Conservation (phyloP, 139 green algal species). For the Chloropicon primus region DNA sequence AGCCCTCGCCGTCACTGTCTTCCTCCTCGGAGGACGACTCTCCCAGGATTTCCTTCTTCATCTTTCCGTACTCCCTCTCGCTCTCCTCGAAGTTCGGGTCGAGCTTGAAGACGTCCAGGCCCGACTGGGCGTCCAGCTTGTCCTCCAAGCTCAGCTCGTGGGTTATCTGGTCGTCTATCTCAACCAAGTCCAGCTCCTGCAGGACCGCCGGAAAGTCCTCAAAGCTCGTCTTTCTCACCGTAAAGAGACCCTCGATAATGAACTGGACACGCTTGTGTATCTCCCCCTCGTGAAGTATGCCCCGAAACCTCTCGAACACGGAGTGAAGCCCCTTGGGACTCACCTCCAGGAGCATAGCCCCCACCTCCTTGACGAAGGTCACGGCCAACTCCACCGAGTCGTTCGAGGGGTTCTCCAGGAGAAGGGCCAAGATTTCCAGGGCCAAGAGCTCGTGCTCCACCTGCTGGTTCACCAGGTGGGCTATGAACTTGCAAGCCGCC, state of each 20-base stretch:
- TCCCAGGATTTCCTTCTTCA: conserved; percentile 75
- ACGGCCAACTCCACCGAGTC: conserved; percentile 83
- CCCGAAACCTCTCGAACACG: conserved; percentile 81
- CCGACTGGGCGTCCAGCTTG: conserved; percentile 42
- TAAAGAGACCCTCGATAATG: conserved; percentile 89
- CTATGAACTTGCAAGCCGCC: conserved; percentile 73
- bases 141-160: conserved; percentile 77
- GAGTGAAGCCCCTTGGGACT: conserved; percentile 44
- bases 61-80: conserved; percentile 32
- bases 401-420: conserved; percentile 80
- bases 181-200: conserved; percentile 81
- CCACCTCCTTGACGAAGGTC: conserved; percentile 50
- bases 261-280: conserved; percentile 82
- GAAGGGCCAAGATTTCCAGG: conserved; percentile 80
- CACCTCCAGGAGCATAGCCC: conserved; percentile 47
- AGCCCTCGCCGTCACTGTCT: conserved; percentile 15
- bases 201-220: conserved; percentile 49
- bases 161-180: conserved; percentile 89
- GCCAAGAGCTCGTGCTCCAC: conserved; percentile 73
- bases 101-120: conserved; percentile 76
- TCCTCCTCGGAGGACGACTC: conserved; percentile 33
- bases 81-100: conserved; percentile 54
- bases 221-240: conserved; percentile 72
- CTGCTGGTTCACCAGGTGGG: conserved; percentile 87
- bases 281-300: conserved; percentile 76